Evolutionary conservation across 179 eudicot genomes (phyloP).

Genomic region (Drosera spatulata): DNA sequence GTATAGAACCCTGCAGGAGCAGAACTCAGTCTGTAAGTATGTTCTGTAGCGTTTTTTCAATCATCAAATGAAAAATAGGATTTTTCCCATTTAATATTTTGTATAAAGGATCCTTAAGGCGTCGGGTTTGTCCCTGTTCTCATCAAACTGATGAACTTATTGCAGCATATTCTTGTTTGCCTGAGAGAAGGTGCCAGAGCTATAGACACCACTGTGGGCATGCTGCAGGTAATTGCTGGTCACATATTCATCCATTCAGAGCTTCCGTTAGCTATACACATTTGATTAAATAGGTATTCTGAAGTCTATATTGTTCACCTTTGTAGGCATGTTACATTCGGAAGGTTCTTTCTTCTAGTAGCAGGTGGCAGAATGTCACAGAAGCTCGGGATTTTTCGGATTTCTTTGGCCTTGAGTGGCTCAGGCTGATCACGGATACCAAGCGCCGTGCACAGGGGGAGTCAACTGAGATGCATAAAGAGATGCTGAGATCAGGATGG

Average conservation of each 20-base stretch:
- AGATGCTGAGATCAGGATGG: conserved; percentile 52
- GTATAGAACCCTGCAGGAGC: conserved; percentile 39
- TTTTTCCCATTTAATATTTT: too few species aligned
- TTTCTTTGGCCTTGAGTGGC: conserved; percentile 34
- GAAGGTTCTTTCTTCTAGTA: conserved; percentile 19
- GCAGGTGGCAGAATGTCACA: conserved; percentile 20
- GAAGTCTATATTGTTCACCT: conserved; percentile 1
- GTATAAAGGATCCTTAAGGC: not conserved
- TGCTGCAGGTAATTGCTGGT: conserved; percentile 55
- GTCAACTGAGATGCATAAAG: conserved; percentile 26
- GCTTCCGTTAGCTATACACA: not conserved
- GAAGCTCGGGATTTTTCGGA: conserved; percentile 24
- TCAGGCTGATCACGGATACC: conserved; percentile 37
- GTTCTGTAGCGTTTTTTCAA: not conserved
- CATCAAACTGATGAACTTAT: not conserved
- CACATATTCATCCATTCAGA: not conserved
- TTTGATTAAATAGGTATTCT: not conserved
- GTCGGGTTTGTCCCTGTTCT: not conserved
- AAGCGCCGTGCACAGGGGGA: conserved; percentile 30
- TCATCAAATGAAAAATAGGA: not conserved
- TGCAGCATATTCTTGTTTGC: conserved; percentile 60
- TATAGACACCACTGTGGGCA: conserved; percentile 48
- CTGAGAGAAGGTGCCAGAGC: conserved; percentile 78
- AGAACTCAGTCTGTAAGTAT: conserved; percentile 33
- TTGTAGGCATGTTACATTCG: conserved; percentile 74